Evolutionary conservation across 441 rosid genomes (phyloP).

Genomic region (Erysimum cheiri): DNA sequence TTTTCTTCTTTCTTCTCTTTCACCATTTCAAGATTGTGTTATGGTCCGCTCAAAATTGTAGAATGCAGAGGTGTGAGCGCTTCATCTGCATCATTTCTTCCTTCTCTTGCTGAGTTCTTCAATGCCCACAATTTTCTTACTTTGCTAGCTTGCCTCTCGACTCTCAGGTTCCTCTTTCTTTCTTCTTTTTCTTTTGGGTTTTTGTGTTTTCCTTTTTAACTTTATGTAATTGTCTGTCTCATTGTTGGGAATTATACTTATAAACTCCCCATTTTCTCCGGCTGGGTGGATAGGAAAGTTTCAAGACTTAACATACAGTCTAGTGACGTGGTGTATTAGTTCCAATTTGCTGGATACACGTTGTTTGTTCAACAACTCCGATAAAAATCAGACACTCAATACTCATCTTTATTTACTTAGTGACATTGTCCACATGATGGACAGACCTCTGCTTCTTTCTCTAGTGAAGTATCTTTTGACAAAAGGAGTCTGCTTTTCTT

Average conservation of each 20-base stretch:
- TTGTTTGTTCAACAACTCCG: conserved; percentile 43
- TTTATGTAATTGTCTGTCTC: conserved; percentile 18
- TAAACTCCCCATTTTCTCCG: conserved; percentile 30
- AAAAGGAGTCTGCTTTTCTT: conserved; percentile 40
- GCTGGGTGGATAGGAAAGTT: conserved; percentile 34
- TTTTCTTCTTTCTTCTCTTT: conserved; percentile 30
- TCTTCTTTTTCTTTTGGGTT: neutral
- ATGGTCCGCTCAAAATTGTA: conserved; percentile 6
- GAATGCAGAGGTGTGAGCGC: neutral
- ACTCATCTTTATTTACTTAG: conserved; percentile 38
- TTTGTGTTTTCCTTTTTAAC: neutral
- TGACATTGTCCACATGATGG: conserved; percentile 35
- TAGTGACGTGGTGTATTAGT: conserved; percentile 35
- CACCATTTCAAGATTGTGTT: conserved; percentile 32
- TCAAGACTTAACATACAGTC: conserved; percentile 16
- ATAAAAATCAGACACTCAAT: conserved; percentile 29
- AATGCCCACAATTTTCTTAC: conserved; percentile 26
- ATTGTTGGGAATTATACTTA: conserved; percentile 16
- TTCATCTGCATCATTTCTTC: conserved; percentile 3
- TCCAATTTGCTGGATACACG: conserved; percentile 26
- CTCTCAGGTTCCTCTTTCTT: conserved; percentile 35
- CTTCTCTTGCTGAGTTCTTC: conserved; percentile 9
- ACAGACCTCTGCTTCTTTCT: conserved; percentile 32
- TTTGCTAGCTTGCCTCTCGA: conserved; percentile 32
- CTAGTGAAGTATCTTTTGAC: conserved; percentile 27